Conservation (phyloP, 73 alveolate genomes). For the Uronychia setigera region DNA sequence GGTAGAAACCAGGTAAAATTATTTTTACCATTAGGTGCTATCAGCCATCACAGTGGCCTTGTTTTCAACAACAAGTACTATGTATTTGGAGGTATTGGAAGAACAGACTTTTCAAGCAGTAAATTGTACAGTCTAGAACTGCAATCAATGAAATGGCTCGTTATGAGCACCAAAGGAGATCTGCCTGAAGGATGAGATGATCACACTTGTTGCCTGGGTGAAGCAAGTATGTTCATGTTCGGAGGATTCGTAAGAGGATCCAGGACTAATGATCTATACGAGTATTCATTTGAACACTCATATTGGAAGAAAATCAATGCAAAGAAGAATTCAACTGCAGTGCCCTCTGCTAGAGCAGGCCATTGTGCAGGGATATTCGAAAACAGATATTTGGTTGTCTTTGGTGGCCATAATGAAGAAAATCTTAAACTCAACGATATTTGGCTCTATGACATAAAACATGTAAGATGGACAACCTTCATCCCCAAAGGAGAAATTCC, state of each 20-base stretch:
- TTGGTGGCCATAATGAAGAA: slow-evolving; percentile 71
- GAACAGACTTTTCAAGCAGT: slow-evolving; percentile 31
- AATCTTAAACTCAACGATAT: slow-evolving; percentile 63
- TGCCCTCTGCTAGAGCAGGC: slow-evolving; percentile 58
- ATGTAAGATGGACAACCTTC: slow-evolving; percentile 31
- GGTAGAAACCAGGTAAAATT: slow-evolving; percentile 26
- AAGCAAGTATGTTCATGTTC: slow-evolving; percentile 17
- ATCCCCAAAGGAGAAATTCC: slow-evolving; percentile 17
- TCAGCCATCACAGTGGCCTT: slow-evolving; percentile 24
- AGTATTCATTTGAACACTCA: neutral
- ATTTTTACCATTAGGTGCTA: slow-evolving; percentile 35
- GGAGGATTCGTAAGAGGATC: slow-evolving; percentile 66
- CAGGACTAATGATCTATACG: slow-evolving; percentile 42
- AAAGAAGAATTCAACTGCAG: neutral
- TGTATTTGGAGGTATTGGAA: slow-evolving; percentile 62
- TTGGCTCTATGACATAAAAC: slow-evolving; percentile 58
- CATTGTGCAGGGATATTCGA: slow-evolving; percentile 46
- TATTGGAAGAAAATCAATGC: slow-evolving; percentile 19
- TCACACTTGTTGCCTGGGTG: slow-evolving; percentile 19
- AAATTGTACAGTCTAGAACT: slow-evolving; percentile 53
- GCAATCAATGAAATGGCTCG: slow-evolving; percentile 41
- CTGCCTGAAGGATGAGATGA: slow-evolving; percentile 29
- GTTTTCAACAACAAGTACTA: slow-evolving; percentile 22
- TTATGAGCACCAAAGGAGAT: slow-evolving; percentile 10
- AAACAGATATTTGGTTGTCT: slow-evolving; percentile 32